These are phyloP conservation scores for Zygoascus bituminiphila DNA, from an alignment of 805 yeast genomes.

Conservation along the genomic window DNA sequence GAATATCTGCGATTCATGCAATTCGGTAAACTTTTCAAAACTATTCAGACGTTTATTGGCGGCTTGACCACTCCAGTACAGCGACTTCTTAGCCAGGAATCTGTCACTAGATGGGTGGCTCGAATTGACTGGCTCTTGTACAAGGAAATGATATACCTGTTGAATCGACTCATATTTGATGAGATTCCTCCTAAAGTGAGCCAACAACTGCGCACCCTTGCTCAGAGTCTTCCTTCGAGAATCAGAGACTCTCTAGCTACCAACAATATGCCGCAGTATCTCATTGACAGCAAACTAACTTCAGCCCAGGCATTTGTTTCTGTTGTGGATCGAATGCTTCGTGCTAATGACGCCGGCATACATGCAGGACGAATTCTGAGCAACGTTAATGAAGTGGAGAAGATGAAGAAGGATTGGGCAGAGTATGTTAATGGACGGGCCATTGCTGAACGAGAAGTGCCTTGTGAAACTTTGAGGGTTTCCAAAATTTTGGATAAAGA, in stretches of 20 bases:
- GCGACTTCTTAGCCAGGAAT: slow-evolving; percentile 44
- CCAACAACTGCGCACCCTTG: slow-evolving; percentile 45
- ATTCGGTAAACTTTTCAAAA: slow-evolving; percentile 48
- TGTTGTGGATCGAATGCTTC: slow-evolving; percentile 46
- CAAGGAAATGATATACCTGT: slow-evolving; percentile 44
- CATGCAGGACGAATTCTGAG: slow-evolving; percentile 41
- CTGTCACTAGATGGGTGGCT: slow-evolving; percentile 52
- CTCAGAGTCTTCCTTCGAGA: slow-evolving; percentile 40
- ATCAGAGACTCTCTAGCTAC: slow-evolving; percentile 13
- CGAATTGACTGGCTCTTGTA: slow-evolving; percentile 62
- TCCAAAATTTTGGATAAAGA: slow-evolving; percentile 24
- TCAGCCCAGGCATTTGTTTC: slow-evolving; percentile 47
- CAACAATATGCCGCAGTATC: slow-evolving; percentile 38
- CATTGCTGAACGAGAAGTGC: slow-evolving; percentile 42
- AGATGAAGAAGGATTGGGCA: slow-evolving; percentile 54
- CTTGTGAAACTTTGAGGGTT: slow-evolving; percentile 32
- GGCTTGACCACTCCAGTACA: slow-evolving; percentile 56
- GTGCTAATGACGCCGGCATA: slow-evolving; percentile 46
- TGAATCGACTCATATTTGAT: slow-evolving; percentile 54
- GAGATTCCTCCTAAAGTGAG: slow-evolving; percentile 49
- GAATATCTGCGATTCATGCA: slow-evolving; percentile 64
- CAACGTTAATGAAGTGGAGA: slow-evolving; percentile 35
- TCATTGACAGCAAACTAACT: slow-evolving; percentile 44
- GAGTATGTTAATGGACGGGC: slow-evolving; percentile 39
- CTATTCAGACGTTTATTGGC: slow-evolving; percentile 44